These are phyloP conservation scores for Pythium plurisporium DNA, from an alignment of 352 stramenopile genomes.

Conservation along the genomic window DNA sequence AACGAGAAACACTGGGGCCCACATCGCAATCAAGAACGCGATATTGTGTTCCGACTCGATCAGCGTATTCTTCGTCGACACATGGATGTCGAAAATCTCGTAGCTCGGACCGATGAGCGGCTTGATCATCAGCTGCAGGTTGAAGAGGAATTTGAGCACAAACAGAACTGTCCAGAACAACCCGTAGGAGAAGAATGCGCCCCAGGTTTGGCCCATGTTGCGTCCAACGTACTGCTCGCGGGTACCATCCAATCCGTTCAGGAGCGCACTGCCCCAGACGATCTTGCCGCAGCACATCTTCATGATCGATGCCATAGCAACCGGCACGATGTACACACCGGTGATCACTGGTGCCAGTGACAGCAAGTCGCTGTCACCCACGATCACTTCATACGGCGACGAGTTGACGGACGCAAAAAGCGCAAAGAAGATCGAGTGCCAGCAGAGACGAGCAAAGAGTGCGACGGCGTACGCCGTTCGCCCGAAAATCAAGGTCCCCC, in stretches of 20 bases:
- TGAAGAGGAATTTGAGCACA: constrained; percentile 96
- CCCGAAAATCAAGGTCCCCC: constrained; percentile 67
- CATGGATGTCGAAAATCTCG: constrained; percentile 87
- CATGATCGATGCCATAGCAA: constrained; percentile 54
- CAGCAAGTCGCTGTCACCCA: constrained; percentile 60
- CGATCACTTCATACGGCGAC: constrained; percentile 57
- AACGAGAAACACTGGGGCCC: constrained; percentile 72
- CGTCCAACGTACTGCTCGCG: constrained; percentile 79
- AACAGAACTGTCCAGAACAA: constrained; percentile 82
- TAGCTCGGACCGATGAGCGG: constrained; percentile 95
- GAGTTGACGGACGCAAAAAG: constrained; percentile 68
- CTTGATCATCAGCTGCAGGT: constrained; percentile 96
- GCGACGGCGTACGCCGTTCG: constrained; percentile 46
- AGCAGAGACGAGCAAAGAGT: constrained; percentile 70
- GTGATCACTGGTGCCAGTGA: constrained; percentile 49
- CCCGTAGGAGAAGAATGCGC: constrained; percentile 57
- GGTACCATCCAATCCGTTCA: constrained; percentile 67
- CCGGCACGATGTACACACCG: constrained; percentile 51
- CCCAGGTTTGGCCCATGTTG: constrained; percentile 71
- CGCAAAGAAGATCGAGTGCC: constrained; percentile 78
- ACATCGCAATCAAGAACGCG: constrained; percentile 74
- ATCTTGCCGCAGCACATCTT: constrained; percentile 60
- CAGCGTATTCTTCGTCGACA: constrained; percentile 52
- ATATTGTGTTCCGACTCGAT: constrained; percentile 79
- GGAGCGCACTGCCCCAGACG: constrained; percentile 49